Conservation (phyloP, 1,284 basidiomycete genomes). For the Somion occarium region DNA sequence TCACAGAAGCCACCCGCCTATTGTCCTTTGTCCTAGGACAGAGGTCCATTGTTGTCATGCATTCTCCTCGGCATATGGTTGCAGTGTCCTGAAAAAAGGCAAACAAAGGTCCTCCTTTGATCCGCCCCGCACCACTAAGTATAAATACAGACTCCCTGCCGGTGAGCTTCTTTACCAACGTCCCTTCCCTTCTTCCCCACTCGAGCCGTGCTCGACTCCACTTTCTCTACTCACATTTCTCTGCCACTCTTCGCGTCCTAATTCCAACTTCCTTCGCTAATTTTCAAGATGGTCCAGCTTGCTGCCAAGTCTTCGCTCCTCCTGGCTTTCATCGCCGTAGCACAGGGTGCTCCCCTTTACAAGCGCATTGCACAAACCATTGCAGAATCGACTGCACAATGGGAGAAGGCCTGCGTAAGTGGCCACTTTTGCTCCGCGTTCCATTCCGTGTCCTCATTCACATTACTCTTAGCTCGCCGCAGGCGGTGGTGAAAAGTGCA, state of each 20-base stretch:
- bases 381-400: slow-evolving; percentile 32
- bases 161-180: not conserved
- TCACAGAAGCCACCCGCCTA: no score
- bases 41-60: not conserved
- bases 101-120: not conserved
- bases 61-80: not conserved
- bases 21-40: not conserved
- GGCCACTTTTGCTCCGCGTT: not conserved
- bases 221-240: no score
- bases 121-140: not conserved
- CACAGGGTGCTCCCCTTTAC: slow-evolving; percentile 22
- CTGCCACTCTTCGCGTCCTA: not conserved
- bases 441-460: slow-evolving; percentile 4
- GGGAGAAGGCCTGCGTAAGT: slow-evolving; percentile 37
- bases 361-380: slow-evolving; percentile 41
- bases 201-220: not conserved
- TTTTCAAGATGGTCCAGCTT: not conserved
- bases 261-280: not conserved
- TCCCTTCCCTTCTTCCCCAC: not conserved
- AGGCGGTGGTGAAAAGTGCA: slow-evolving; percentile 50
- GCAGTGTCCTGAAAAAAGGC: not conserved
- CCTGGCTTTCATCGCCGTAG: slow-evolving; percentile 15
- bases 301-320: slow-evolving; percentile 4
- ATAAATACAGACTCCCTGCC: not conserved
- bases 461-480: slow-evolving; percentile 34